phyloP scores from a whole-genome alignment of 805 yeast genomes.

The Saccharomycopsis guyanensis region DNA sequence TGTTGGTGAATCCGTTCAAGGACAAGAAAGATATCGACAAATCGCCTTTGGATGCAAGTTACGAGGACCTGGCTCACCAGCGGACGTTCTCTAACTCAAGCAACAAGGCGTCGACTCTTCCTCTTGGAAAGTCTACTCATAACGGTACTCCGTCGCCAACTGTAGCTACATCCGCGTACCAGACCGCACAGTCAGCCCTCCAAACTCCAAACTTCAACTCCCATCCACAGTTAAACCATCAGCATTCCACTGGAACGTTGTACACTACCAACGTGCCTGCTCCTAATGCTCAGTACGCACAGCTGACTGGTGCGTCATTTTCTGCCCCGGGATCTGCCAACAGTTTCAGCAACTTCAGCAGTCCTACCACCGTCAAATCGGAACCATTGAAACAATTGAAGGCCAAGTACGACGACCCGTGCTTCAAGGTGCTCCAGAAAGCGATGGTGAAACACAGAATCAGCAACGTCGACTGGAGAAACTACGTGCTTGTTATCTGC shows the following conservation, averaged over 20 bases:
- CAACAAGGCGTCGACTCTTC: conserved; percentile 3
- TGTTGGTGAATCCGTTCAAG: conserved; percentile 12
- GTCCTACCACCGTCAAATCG: conserved; percentile 5
- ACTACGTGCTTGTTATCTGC: conserved; percentile 81
- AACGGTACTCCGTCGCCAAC: conserved; percentile 18
- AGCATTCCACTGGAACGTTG: conserved; percentile 9
- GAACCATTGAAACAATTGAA: conserved; percentile 24
- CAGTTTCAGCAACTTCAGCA: conserved; percentile 6
- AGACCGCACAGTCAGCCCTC: conserved; percentile 17
- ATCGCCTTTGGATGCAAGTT: conserved; percentile 2
- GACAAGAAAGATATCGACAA: conserved; percentile 14
- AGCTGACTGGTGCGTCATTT: neutral
- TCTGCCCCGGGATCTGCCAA: conserved; percentile 12
- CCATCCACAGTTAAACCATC: conserved; percentile 7
- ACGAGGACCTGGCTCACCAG: conserved; percentile 11
- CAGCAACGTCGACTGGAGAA: conserved; percentile 73
- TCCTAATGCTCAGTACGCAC: neutral
- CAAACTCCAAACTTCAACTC: conserved; percentile 18
- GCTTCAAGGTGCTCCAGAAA: conserved; percentile 77
- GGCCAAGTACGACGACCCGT: conserved; percentile 60
- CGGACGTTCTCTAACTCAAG: conserved; percentile 12
- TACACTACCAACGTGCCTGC: neutral
- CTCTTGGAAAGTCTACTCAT: conserved; percentile 2
- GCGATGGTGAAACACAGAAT: conserved; percentile 83
- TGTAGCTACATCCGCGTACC: conserved; percentile 11